phyloP scores from a whole-genome alignment of 345 rosid species.

The Pugionium dolabratum region DNA sequence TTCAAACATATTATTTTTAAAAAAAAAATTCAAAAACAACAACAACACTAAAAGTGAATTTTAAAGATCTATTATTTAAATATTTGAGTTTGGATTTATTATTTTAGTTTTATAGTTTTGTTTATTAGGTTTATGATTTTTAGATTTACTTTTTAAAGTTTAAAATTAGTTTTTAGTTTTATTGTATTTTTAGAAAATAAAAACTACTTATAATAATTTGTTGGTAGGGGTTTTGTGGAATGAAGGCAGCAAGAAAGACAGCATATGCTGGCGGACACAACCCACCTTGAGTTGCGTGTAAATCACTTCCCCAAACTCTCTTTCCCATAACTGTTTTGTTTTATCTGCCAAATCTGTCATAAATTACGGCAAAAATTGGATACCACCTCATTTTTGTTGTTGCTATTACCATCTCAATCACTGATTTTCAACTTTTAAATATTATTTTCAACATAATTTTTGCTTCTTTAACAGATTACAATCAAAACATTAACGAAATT shows the following conservation, averaged over 20 bases:
- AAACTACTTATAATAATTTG: no score
- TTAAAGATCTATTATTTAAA: no score
- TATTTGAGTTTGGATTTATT: no score
- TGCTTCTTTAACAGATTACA: neutral
- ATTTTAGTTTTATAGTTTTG: no score
- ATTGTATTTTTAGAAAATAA: no score
- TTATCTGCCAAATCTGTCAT: constrained; percentile 17
- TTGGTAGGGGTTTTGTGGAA: constrained; percentile 17
- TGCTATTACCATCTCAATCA: neutral
- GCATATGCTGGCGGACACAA: constrained; percentile 38
- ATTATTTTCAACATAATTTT: neutral
- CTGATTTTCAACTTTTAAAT: neutral
- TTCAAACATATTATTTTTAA: no score
- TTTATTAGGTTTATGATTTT: no score
- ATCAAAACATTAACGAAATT: constrained; percentile 11
- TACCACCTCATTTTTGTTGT: constrained; percentile 24
- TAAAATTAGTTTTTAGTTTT: neutral
- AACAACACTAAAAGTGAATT: no score
- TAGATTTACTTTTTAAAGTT: no score
- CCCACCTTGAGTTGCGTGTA: constrained; percentile 27
- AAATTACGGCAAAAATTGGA: constrained; percentile 36
- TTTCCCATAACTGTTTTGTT: constrained; percentile 14
- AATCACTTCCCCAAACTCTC: neutral
- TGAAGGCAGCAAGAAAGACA: constrained; percentile 37
- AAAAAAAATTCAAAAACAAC: no score